Conservation (phyloP, 148 eudicot species). For the Nepenthes gracilis region DNA sequence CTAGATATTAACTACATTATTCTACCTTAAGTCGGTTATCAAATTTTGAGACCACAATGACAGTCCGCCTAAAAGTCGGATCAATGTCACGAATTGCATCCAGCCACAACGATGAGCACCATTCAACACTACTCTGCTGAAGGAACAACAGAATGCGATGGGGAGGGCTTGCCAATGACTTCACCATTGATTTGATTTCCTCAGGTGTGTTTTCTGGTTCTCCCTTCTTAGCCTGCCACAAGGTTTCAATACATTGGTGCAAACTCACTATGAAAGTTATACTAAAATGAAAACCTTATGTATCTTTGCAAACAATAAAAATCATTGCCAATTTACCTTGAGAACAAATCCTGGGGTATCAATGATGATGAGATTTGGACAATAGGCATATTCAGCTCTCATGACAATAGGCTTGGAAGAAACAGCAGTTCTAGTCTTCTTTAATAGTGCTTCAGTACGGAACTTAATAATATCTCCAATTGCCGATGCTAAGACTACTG, state of each 20-base stretch:
- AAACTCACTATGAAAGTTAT: neutral
- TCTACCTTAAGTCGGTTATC: constrained; percentile 94
- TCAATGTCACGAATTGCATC: constrained; percentile 91
- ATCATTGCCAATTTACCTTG: constrained; percentile 37
- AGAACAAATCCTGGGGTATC: constrained; percentile 98
- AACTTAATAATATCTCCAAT: constrained; percentile 81
- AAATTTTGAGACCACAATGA: constrained; percentile 90
- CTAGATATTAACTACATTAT: neutral
- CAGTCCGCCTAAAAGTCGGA: constrained; percentile 69
- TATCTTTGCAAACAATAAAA: neutral
- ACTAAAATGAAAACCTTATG: neutral
- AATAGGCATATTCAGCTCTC: constrained; percentile 96
- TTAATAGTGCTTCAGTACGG: constrained; percentile 73
- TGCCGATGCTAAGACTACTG: constrained; percentile 53
- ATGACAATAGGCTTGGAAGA: constrained; percentile 92
- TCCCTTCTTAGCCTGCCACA: constrained; percentile 85
- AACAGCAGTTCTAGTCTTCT: constrained; percentile 61
- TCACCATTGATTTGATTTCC: constrained; percentile 92
- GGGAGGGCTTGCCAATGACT: constrained; percentile 92
- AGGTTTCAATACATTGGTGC: neutral
- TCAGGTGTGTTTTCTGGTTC: constrained; percentile 94
- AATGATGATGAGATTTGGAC: constrained; percentile 94
- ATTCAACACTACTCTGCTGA: constrained; percentile 98
- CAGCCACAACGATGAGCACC: constrained; percentile 98
- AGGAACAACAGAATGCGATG: constrained; percentile 92